Percentiles rank a stretch among this genome's conserved stretches.
These are phyloP conservation scores for Solanum chmielewskii DNA, from an alignment of 257 asterid genomes.

Conservation along the genomic window DNA sequence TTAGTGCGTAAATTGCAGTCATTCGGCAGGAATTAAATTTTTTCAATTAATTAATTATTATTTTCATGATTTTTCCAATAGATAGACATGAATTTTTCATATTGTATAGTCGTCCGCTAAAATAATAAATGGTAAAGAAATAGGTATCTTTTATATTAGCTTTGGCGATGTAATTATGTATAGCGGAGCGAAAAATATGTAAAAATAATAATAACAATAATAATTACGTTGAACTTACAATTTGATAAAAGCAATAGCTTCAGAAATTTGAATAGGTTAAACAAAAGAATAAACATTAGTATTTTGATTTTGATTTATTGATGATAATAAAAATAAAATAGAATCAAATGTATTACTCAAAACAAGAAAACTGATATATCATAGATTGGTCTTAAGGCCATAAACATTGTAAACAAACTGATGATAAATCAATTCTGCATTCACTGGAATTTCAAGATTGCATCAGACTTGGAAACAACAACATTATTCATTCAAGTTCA, in stretches of 20 bases:
- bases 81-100: background rate
- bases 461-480: background rate
- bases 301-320: background rate
- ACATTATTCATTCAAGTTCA: background rate
- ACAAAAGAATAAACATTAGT: background rate
- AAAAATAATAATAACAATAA: background rate
- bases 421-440: background rate
- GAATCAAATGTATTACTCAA: background rate
- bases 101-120: background rate
- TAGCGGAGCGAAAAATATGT: background rate
- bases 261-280: background rate
- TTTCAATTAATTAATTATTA: no score
- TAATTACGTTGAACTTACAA: background rate
- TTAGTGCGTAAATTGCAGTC: background rate
- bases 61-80: background rate
- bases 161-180: background rate
- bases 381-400: background rate
- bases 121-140: no score
- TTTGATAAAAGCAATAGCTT: background rate
- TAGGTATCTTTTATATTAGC: background rate
- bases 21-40: background rate
- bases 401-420: background rate
- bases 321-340: background rate
- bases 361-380: background rate
- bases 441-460: background rate